Percentiles rank a stretch among this genome's conserved stretches.
Evolutionary conservation across 129 eudicot genomes (phyloP).

Genomic region (Arctium minus): DNA sequence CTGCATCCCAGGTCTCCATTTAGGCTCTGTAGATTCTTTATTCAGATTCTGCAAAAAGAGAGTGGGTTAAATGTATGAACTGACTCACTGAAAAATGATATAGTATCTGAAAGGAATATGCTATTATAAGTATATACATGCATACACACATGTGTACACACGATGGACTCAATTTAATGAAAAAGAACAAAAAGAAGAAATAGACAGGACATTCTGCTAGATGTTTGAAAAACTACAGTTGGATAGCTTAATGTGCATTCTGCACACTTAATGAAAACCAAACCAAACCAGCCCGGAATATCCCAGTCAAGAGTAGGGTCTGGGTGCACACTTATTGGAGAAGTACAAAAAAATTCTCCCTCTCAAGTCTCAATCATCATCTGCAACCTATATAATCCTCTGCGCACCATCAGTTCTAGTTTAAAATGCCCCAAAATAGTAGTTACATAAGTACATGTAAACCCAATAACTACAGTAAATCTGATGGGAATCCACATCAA

Average conservation of each 20-base stretch:
- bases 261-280: too few species aligned
- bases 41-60: constrained; percentile 38
- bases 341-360: neutral
- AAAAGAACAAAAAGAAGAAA: neutral
- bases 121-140: neutral
- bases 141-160: neutral
- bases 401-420: too few species aligned
- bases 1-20: constrained; percentile 66
- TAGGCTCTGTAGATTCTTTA: constrained; percentile 56
- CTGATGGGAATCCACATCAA: too few species aligned
- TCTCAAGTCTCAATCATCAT: too few species aligned
- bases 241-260: neutral
- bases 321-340: neutral
- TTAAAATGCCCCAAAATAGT: too few species aligned
- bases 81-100: neutral
- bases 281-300: too few species aligned
- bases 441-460: too few species aligned
- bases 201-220: neutral
- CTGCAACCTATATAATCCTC: too few species aligned
- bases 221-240: neutral
- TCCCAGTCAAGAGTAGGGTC: too few species aligned
- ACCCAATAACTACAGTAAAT: too few species aligned
- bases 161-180: too few species aligned
- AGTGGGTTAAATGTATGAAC: neutral
- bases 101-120: neutral